Percentiles rank a stretch among this genome's conserved stretches.
These are phyloP conservation scores for Cucurbita moschata DNA, from an alignment of 306 rosid species.

Conservation along the genomic window DNA sequence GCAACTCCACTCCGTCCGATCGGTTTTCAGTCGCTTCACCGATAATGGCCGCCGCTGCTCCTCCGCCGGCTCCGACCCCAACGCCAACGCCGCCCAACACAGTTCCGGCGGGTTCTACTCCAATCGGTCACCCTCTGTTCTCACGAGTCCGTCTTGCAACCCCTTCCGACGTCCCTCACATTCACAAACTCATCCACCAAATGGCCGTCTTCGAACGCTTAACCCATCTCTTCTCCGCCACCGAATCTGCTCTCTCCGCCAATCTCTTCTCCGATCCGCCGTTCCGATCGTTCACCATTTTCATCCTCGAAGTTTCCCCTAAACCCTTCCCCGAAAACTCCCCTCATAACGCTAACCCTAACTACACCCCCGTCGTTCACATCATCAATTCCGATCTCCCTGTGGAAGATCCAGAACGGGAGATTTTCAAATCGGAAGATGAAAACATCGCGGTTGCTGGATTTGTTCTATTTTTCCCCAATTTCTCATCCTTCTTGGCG, in stretches of 20 bases:
- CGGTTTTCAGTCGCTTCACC: background rate
- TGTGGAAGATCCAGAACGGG: conserved; percentile 42
- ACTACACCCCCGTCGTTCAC: conserved; percentile 21
- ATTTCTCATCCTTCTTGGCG: conserved; percentile 41
- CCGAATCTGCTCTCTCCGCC: conserved; percentile 49
- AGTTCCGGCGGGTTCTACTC: conserved; percentile 20
- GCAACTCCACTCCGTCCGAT: background rate
- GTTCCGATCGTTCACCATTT: conserved; percentile 62
- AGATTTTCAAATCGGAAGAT: conserved; percentile 15
- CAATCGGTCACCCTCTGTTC: conserved; percentile 40
- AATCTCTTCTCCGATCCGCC: conserved; percentile 54
- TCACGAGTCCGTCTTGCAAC: conserved; percentile 60
- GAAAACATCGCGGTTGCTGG: conserved; percentile 36
- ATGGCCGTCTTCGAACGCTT: conserved; percentile 78
- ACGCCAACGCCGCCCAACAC: conserved; percentile 17
- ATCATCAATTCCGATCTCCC: conserved; percentile 34
- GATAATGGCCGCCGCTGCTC: conserved; percentile 65
- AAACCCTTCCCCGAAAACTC: conserved; percentile 24
- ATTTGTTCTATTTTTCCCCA: conserved; percentile 66
- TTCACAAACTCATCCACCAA: conserved; percentile 72
- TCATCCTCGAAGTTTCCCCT: conserved; percentile 58
- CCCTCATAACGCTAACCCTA: background rate
- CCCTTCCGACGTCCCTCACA: conserved; percentile 50
- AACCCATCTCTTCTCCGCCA: conserved; percentile 46
- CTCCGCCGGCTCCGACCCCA: conserved; percentile 59